Evolutionary conservation across 108 stramenopile species (phyloP).

Genomic region (Chaetoceros tenuissimus): DNA sequence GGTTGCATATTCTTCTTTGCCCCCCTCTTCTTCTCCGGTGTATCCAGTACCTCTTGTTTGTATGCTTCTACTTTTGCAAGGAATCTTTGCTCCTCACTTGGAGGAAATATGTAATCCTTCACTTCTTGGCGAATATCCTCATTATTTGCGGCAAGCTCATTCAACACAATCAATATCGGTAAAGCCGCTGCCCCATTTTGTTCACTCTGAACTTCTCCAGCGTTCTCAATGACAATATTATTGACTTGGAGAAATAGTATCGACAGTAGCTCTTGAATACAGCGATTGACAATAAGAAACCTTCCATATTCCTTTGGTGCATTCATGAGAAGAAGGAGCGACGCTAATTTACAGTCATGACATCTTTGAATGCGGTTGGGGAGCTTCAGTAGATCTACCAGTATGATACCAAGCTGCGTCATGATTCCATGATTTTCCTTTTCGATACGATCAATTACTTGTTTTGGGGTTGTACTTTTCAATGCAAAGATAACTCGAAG

Average conservation of each 20-base stretch:
- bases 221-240: not conserved
- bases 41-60: slow-evolving; percentile 4
- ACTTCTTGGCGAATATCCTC: slow-evolving; percentile 18
- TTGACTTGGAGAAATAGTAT: slow-evolving; percentile 41
- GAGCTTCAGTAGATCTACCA: slow-evolving; percentile 17
- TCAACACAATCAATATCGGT: slow-evolving; percentile 57
- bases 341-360: slow-evolving; percentile 44
- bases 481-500: not conserved
- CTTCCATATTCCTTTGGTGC: slow-evolving; percentile 29
- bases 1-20: slow-evolving; percentile 60
- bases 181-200: slow-evolving; percentile 49
- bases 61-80: slow-evolving; percentile 1
- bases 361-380: slow-evolving; percentile 23
- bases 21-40: slow-evolving; percentile 4
- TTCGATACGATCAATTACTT: too few species aligned
- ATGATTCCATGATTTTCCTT: slow-evolving; percentile 12
- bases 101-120: slow-evolving; percentile 56
- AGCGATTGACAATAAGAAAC: slow-evolving; percentile 22
- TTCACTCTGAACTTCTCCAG: slow-evolving; percentile 34
- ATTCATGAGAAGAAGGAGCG: slow-evolving; percentile 54
- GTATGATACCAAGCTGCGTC: slow-evolving; percentile 17
- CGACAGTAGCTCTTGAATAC: slow-evolving; percentile 22
- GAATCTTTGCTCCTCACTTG: slow-evolving; percentile 27
- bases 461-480: not conserved
- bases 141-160: slow-evolving; percentile 33